Evolutionary conservation across 441 rosid genomes (phyloP), one percentile per base, ranked within the genome.

Genomic region (Bruguiera hainesii): DNA sequence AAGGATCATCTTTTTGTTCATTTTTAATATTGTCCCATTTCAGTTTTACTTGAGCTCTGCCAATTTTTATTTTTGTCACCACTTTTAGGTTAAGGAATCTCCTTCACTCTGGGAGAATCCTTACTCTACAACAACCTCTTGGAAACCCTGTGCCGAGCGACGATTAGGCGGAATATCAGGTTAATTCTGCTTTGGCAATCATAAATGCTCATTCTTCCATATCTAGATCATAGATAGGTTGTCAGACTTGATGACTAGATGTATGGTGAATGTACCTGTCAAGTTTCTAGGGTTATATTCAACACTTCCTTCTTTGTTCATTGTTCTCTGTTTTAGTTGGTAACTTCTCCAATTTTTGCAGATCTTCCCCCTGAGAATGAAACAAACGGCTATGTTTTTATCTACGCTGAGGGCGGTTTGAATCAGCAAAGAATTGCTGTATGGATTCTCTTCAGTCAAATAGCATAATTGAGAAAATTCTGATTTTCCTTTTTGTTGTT

Each of bases 91-190:
- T 21, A 92, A 92, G 74, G 99, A 95, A 76, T 65, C 91, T 52
- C 75, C 99, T 75, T 95, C 99, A 19, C 97, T 94, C 0, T 95
- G 99, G 99, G 90, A 87, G 75, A 95, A 95, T 81, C 99, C 99
- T 30, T 75, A 72, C 71, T 90, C 99, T 60, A 87, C 99, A 26
- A 95, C 99, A 60, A 91, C 93, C 60, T 95, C 98, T 51, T 95
- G 99, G 99, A 95, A 89, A 82, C 97, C 99, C 70, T 95, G 99
- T 67, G 98, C 98, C 35, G 99, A 92, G 78, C 93, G 91, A 25
- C 92, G 75, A 25, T 66, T 68, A 73, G 86, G 88, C 78, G 98
- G 94, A 65, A 67, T 89, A 71, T 95, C 97, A 67, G 94, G 98
- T 90, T 75, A 58, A 51, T 67, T 61, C 0, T 55, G 29, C 15